Evolutionary conservation across 768 basidiomycete species (phyloP).

Genomic region (Mrakia blollopis): DNA sequence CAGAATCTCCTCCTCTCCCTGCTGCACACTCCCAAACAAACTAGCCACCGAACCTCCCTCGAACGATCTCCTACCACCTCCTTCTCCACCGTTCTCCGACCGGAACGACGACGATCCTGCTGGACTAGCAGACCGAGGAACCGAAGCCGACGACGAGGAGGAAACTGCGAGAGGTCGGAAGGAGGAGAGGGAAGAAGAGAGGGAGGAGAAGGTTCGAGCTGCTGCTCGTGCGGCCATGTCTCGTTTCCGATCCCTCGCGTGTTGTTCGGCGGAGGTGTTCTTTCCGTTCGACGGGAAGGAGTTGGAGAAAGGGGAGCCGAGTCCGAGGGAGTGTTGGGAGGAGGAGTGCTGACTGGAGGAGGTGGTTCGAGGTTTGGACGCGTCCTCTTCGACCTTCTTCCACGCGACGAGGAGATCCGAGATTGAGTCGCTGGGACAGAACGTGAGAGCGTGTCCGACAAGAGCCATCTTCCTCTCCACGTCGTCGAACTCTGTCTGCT

Average conservation of each 20-base stretch:
- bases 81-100: neutral
- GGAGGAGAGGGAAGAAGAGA: constrained; percentile 32
- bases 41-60: constrained; percentile 24
- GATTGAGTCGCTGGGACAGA: constrained; percentile 77
- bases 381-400: constrained; percentile 58
- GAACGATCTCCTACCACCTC: constrained; percentile 10
- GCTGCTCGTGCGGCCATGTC: constrained; percentile 30
- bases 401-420: constrained; percentile 72
- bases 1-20: constrained; percentile 47
- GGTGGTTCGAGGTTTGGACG: neutral
- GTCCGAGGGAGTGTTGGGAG: neutral
- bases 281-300: neutral
- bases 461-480: constrained; percentile 53
- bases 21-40: constrained; percentile 38
- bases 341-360: neutral
- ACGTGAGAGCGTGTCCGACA: constrained; percentile 72
- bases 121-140: constrained; percentile 17
- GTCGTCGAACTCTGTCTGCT: constrained; percentile 70
- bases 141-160: neutral
- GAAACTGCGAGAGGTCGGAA: constrained; percentile 25
- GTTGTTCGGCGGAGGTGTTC: neutral
- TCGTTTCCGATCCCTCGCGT: constrained; percentile 23
- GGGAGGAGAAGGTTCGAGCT: constrained; percentile 18
- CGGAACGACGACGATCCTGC: constrained; percentile 41
- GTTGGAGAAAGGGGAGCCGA: neutral